phyloP scores from a whole-genome alignment of 2,329 filamentous ascomycete genomes.

The Fusarium sp. region DNA sequence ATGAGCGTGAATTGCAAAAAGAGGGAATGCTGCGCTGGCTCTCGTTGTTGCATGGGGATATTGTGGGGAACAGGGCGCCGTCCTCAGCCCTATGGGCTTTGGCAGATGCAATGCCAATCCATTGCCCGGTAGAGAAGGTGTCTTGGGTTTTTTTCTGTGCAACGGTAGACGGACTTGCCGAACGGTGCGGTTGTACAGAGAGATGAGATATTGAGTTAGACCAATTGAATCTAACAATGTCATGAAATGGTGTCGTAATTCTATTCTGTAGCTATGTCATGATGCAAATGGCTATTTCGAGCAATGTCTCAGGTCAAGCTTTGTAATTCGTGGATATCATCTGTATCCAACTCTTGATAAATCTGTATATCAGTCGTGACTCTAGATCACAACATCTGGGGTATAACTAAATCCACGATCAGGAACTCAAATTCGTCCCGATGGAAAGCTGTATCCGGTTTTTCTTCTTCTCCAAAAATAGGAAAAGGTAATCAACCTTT shows the following conservation, averaged over 20 bases:
- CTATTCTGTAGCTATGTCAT: not conserved
- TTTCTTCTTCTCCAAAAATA: not conserved
- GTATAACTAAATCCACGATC: not conserved
- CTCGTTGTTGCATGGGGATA: not conserved
- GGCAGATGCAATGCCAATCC: not conserved
- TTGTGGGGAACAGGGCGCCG: constrained; percentile 5
- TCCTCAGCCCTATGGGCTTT: constrained; percentile 8
- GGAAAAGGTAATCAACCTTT: not conserved
- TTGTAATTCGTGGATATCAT: not conserved
- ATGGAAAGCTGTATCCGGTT: not conserved
- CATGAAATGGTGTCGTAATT: not conserved
- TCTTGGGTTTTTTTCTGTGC: not conserved
- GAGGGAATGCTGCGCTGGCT: not conserved
- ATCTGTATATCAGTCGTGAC: not conserved
- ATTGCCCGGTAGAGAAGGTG: not conserved
- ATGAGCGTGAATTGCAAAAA: not conserved
- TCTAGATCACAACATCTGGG: not conserved
- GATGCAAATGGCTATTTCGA: not conserved
- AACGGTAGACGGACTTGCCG: not conserved
- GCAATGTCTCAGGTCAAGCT: not conserved
- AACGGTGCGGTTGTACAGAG: not conserved
- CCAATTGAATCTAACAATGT: not conserved
- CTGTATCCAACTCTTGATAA: not conserved
- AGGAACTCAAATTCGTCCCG: not conserved
- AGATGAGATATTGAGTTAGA: not conserved